phyloP scores from a whole-genome alignment of 495 filamentous ascomycete species.

The Daldinia childiae region DNA sequence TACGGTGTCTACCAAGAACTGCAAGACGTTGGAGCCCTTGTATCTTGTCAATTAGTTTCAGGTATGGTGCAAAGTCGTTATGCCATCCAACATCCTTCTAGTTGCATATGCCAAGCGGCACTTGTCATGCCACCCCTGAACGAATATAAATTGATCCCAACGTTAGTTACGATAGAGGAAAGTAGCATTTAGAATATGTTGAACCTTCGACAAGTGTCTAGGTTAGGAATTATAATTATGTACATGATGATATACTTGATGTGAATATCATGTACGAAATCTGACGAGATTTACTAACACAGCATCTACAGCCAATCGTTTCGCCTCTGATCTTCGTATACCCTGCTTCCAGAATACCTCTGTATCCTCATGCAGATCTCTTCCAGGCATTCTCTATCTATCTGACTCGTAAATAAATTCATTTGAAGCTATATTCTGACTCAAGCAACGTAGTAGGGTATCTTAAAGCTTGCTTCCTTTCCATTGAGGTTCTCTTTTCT shows the following conservation, averaged over 20 bases:
- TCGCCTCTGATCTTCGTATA: not conserved
- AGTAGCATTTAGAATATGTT: not conserved
- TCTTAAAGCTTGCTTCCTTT: constrained; percentile 45
- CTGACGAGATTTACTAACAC: not conserved
- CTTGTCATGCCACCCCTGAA: constrained; percentile 16
- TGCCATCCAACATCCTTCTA: constrained; percentile 18
- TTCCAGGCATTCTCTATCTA: constrained; percentile 5
- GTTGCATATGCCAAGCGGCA: constrained; percentile 36
- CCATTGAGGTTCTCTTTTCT: constrained; percentile 54
- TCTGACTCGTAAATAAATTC: constrained; percentile 10
- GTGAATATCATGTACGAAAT: not conserved
- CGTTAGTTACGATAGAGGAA: not conserved
- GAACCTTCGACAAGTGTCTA: not conserved
- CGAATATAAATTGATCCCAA: constrained; percentile 6
- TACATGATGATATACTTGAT: constrained; percentile 7
- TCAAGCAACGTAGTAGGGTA: not conserved
- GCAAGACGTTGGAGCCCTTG: not conserved
- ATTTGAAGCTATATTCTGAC: constrained; percentile 2
- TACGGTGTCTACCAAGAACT: constrained; percentile 16
- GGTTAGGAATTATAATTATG: not conserved
- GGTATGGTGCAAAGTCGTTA: constrained; percentile 8
- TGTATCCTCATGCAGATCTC: constrained; percentile 7
- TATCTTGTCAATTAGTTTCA: constrained; percentile 5
- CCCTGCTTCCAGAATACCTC: constrained; percentile 6
- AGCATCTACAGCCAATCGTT: not conserved